phyloP scores from a whole-genome alignment of 129 eudicot genomes.

The Ambrosia artemisiifolia region DNA sequence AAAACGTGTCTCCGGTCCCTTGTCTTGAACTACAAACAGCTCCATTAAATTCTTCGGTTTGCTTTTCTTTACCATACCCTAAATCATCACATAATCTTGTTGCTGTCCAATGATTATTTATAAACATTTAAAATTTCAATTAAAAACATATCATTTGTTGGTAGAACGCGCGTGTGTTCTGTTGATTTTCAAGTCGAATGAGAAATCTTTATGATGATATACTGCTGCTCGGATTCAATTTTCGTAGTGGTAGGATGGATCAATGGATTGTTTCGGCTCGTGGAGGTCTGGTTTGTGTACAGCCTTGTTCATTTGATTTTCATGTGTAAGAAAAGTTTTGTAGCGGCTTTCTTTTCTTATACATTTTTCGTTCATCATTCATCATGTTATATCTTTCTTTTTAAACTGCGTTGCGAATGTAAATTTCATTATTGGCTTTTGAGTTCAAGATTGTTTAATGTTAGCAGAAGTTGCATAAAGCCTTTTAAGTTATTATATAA shows the following conservation, averaged over 20 bases:
- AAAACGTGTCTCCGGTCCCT: constrained; percentile 63
- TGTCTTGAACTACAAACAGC: constrained; percentile 62
- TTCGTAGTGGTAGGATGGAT: neutral
- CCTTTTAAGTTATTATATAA: constrained; percentile 5
- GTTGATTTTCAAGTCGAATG: constrained; percentile 29
- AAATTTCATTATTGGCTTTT: constrained; percentile 23
- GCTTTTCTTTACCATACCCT: constrained; percentile 28
- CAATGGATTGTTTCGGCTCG: constrained; percentile 20
- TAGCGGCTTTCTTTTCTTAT: constrained; percentile 49
- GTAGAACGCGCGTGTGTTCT: constrained; percentile 35
- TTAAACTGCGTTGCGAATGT: constrained; percentile 25
- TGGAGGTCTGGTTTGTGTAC: constrained; percentile 58
- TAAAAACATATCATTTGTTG: constrained; percentile 35
- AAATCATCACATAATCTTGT: constrained; percentile 29
- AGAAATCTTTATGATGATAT: constrained; percentile 22
- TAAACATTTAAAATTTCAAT: neutral
- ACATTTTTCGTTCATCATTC: constrained; percentile 18
- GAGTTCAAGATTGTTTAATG: constrained; percentile 22
- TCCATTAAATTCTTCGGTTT: constrained; percentile 27
- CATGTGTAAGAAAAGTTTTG: constrained; percentile 87
- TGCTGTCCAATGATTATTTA: constrained; percentile 38
- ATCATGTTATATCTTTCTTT: constrained; percentile 23
- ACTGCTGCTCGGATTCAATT: constrained; percentile 14
- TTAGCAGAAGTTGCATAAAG: constrained; percentile 25
- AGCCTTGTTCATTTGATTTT: constrained; percentile 53